Conservation (phyloP, 2,329 filamentous ascomycete species). For the Ophiostoma novo-ulmi region DNA sequence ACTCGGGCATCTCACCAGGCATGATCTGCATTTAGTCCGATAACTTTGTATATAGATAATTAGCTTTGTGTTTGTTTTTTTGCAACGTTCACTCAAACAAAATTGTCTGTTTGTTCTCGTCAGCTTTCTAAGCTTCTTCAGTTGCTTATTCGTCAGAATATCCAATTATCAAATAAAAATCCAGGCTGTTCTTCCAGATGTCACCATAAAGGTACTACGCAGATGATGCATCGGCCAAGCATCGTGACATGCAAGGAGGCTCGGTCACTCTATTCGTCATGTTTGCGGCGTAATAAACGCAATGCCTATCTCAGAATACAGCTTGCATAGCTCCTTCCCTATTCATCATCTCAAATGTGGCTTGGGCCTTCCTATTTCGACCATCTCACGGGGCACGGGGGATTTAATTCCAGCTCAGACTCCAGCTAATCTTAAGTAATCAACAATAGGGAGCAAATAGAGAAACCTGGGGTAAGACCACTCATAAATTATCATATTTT, state of each 20-base stretch:
- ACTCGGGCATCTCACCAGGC: not conserved
- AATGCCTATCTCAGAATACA: not conserved
- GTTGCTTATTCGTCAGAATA: not conserved
- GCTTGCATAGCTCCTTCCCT: not conserved
- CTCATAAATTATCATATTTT: not conserved
- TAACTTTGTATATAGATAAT: not conserved
- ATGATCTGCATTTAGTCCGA: not conserved
- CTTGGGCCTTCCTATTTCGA: not conserved
- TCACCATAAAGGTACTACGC: not conserved
- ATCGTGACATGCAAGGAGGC: not conserved
- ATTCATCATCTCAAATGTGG: not conserved
- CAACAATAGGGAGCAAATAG: not conserved
- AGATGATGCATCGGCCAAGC: not conserved
- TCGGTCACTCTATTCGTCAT: not conserved
- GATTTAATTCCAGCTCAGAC: not conserved
- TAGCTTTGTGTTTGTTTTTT: not conserved
- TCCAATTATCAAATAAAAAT: not conserved
- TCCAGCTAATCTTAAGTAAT: not conserved
- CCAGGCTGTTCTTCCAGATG: not conserved
- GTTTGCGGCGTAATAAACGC: not conserved
- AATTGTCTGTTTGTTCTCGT: not conserved
- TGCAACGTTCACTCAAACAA: not conserved
- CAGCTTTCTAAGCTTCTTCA: not conserved
- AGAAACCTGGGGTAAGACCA: constrained; percentile 2
- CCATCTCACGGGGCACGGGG: not conserved